phyloP scores from a whole-genome alignment of 2,329 filamentous ascomycete species.

The Penicillium thymicola region DNA sequence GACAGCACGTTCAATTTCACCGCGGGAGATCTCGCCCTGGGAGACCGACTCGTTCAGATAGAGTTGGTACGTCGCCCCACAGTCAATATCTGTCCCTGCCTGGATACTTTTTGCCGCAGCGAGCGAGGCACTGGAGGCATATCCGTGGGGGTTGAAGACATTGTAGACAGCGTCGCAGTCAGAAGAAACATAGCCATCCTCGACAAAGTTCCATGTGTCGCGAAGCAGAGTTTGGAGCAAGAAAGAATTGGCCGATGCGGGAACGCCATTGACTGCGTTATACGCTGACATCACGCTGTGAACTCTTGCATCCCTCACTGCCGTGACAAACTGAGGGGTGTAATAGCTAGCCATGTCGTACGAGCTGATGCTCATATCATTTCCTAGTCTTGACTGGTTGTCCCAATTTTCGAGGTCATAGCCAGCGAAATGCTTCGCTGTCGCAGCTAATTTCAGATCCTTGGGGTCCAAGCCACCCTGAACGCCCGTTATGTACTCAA shows the following conservation, averaged over 20 bases:
- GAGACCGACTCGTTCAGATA: conserved; percentile 45
- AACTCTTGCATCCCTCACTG: conserved; percentile 56
- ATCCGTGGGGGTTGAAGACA: conserved; percentile 56
- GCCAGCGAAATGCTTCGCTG: conserved; percentile 59
- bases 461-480: conserved; percentile 46
- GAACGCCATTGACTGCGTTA: conserved; percentile 64
- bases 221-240: conserved; percentile 62
- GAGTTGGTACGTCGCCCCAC: conserved; percentile 49
- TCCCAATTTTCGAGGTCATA: conserved; percentile 56
- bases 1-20: conserved; percentile 47
- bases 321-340: conserved; percentile 62
- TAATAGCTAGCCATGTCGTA: conserved; percentile 69
- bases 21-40: conserved; percentile 45
- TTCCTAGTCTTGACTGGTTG: conserved; percentile 47
- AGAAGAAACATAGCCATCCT: conserved; percentile 59
- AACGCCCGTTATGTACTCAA: conserved; percentile 53
- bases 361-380: conserved; percentile 53
- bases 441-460: conserved; percentile 47
- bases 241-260: conserved; percentile 61
- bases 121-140: conserved; percentile 41
- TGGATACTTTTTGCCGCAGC: conserved; percentile 50
- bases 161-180: conserved; percentile 64
- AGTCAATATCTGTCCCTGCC: conserved; percentile 55
- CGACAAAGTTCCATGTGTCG: conserved; percentile 63
- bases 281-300: conserved; percentile 62